Evolutionary conservation across 2,329 filamentous ascomycete species (phyloP).

Genomic region (Beauveria rudraprayagi): DNA sequence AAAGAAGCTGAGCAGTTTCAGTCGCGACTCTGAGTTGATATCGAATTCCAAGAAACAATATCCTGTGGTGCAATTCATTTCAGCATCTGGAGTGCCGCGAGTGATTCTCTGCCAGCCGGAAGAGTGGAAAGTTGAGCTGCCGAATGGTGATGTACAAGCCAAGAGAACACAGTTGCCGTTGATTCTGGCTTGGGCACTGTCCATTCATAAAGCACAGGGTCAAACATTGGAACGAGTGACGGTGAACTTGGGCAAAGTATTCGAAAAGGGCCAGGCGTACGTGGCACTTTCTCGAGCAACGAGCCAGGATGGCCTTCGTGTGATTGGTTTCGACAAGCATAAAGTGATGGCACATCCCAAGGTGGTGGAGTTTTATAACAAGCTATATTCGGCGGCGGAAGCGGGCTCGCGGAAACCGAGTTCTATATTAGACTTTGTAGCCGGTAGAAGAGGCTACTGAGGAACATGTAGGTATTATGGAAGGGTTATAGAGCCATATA

Average conservation of each 20-base stretch:
- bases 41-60: slow-evolving; percentile 50
- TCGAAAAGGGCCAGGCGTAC: slow-evolving; percentile 96
- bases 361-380: slow-evolving; percentile 78
- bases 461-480: background rate
- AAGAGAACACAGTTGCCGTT: slow-evolving; percentile 75
- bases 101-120: slow-evolving; percentile 74
- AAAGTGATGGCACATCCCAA: slow-evolving; percentile 93
- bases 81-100: slow-evolving; percentile 59
- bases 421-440: slow-evolving; percentile 33
- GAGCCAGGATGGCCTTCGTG: slow-evolving; percentile 76
- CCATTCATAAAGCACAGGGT: slow-evolving; percentile 96
- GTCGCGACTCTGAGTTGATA: slow-evolving; percentile 32
- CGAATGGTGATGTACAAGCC: slow-evolving; percentile 87
- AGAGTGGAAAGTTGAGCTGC: slow-evolving; percentile 95
- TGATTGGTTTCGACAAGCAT: slow-evolving; percentile 75
- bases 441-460: slow-evolving; percentile 23
- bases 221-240: slow-evolving; percentile 91
- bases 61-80: slow-evolving; percentile 77
- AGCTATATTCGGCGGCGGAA: slow-evolving; percentile 66
- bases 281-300: slow-evolving; percentile 92
- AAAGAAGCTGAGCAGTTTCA: slow-evolving; percentile 49
- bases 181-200: slow-evolving; percentile 93
- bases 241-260: slow-evolving; percentile 84
- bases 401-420: slow-evolving; percentile 25
- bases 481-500: background rate